Base-by-base conservation (phyloP, 2,329 filamentous ascomycete species). In the Botrytis tulipae region DNA sequence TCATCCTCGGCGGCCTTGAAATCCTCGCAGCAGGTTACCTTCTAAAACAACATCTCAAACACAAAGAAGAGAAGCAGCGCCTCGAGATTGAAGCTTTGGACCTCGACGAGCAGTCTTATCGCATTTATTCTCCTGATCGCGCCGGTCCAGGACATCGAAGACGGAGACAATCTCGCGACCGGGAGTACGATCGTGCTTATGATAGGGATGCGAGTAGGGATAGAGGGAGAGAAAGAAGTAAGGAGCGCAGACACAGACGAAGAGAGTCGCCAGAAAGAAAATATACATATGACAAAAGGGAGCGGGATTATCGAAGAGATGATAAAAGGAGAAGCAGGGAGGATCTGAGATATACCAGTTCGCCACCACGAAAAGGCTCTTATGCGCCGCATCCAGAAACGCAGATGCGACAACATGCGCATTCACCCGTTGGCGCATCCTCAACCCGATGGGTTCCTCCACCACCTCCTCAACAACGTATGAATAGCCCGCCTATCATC, bases 1-100 rank as follows among this genome's bases (percentile, higher is more conserved):
- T 92, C 83, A 16, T 90, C 84, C 29, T 87, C 80, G 79, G 78
- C 29, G 79, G 79, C 0, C 75, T 80, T 20, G 79, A 80, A 72
- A 7, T 80, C 18, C 75, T 80, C 20, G 79, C 79, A 44, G 79
- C 77, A 48, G 79, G 78, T 72, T 80, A 80, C 70, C 70, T 81
- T 12, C 76, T 80, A 25, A 76, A 80, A 68, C 77, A 78, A 65
- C 79, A 80, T 62, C 65, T 77, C 7, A 77, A 81, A 73, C 79
- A 79, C 68, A 80, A 78, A 73, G 75, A 75, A 57, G 79, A 80
- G 68, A 76, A 73, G 44, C 69, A 88, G 44, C 75, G 78, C 25
- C 69, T 80, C 48, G 76, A 76, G 73, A 78, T 78, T n/a, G 79
- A 79, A 71, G 76, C 76, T 12, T 73, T 73, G 18, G 72, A 74